These are phyloP conservation scores for Aureobasidium sp. DNA, from an alignment of 2,329 filamentous ascomycete species.

Conservation along the genomic window DNA sequence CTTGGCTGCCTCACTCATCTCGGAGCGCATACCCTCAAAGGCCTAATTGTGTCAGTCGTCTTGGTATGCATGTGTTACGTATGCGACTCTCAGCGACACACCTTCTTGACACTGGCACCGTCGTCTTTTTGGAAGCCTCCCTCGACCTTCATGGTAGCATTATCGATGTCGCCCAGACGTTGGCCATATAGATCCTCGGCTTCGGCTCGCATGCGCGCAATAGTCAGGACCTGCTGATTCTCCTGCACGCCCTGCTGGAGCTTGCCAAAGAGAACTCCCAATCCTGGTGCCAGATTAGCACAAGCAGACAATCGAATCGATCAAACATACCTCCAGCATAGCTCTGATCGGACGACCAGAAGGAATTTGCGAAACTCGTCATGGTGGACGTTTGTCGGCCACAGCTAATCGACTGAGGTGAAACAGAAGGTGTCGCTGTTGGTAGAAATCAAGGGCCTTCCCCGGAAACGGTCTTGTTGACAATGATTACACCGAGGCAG, in stretches of 20 bases:
- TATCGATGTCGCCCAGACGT: constrained; percentile 71
- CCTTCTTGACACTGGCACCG: constrained; percentile 91
- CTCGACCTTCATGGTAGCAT: constrained; percentile 69
- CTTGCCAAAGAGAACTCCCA: constrained; percentile 92
- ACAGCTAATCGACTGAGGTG: neutral
- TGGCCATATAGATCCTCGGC: constrained; percentile 85
- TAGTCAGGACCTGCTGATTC: constrained; percentile 85
- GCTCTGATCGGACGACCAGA: constrained; percentile 79
- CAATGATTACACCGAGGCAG: neutral
- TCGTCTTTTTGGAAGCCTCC: constrained; percentile 87
- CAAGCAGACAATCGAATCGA: neutral
- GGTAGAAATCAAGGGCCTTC: neutral
- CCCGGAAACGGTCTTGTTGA: constrained; percentile 3
- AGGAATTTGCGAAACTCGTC: constrained; percentile 88
- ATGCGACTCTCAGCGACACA: constrained; percentile 31
- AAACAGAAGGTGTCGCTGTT: neutral
- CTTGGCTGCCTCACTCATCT: constrained; percentile 84
- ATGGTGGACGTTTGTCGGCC: constrained; percentile 36
- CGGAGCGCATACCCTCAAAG: constrained; percentile 82
- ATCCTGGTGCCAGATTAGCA: constrained; percentile 36
- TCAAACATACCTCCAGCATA: constrained; percentile 72
- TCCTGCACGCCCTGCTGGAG: constrained; percentile 93
- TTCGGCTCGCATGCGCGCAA: constrained; percentile 90
- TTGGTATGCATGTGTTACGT: neutral
- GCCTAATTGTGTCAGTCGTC: constrained; percentile 46